Base-by-base conservation (phyloP, 495 filamentous ascomycete genomes). In the Hypomontagnella submonticulosa region DNA sequence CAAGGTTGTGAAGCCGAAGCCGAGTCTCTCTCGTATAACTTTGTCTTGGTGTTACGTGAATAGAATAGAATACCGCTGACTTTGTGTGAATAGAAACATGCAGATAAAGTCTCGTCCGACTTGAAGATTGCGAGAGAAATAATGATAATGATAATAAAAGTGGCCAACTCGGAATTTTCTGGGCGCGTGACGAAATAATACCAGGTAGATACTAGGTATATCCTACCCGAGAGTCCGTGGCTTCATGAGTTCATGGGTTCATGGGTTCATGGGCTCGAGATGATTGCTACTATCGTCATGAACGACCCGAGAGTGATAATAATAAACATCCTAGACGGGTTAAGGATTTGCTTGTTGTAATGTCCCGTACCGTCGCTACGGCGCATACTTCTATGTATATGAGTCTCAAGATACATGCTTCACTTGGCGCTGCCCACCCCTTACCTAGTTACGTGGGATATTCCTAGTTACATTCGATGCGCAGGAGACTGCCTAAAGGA, bases 201-300 rank as follows among this genome's bases (percentile, higher is more conserved):
- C 19, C 13, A 38, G 12, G 10, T 49, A 53, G 34, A 32, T 42
- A 43, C 38, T 36, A 11, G 11, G 33, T 11, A 11, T 13, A 11
- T n/a, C 32, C 7, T 11, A 11, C 41, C n/a, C 23, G 23, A 27
- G 38, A 23, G 37, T 53, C 37, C 48, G 38, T 42, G 20, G 34
- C 20, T 62, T 33, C 42, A 30, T 38, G 36, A 8, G 6, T 27
- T 27, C 6, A 27, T 3, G 23, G 6, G 2, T 27, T 33, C 42
- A 30, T 38, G 36, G 36, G 6, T 27, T 27, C 6, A 27, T 3
- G 23, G 6, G 2, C 6, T 46, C 30, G n/a, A 52, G 46, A 36
- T 48, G 59, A 56, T 63, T 63, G 59, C 50, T 57, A 63, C 52
- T 42, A 56, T 56, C 60, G 50, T 63, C 51, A 56, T 56, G 7